These are phyloP conservation scores for Wickerhamomyces sp. DNA, from an alignment of 1,139 yeast species.

Conservation along the genomic window DNA sequence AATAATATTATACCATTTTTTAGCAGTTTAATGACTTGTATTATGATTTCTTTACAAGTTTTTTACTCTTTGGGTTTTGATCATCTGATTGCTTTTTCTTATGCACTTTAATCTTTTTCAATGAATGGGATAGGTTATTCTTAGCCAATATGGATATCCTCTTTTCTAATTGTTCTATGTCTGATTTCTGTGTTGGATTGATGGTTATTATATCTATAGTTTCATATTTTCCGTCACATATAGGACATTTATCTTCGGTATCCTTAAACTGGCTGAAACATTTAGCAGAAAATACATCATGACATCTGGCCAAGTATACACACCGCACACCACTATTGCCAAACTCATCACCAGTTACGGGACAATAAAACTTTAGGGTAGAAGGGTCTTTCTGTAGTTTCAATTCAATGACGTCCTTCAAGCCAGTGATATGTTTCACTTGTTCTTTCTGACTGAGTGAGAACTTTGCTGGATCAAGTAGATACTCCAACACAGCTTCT, in stretches of 20 bases:
- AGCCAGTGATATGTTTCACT: slow-evolving; percentile 40
- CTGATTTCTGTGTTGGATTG: slow-evolving; percentile 31
- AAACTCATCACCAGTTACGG: slow-evolving; percentile 40
- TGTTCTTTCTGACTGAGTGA: slow-evolving; percentile 26
- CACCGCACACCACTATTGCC: slow-evolving; percentile 33
- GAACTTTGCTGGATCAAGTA: slow-evolving; percentile 36
- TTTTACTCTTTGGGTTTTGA: not conserved
- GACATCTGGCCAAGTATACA: slow-evolving; percentile 49
- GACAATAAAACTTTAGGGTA: slow-evolving; percentile 44
- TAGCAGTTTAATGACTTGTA: not conserved
- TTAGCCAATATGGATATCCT: slow-evolving; percentile 34
- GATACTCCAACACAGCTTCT: slow-evolving; percentile 57
- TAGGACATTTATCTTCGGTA: slow-evolving; percentile 32
- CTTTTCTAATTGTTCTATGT: slow-evolving; percentile 25
- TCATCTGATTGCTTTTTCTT: slow-evolving; percentile 4
- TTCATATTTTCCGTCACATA: slow-evolving; percentile 32
- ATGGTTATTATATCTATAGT: slow-evolving; percentile 33
- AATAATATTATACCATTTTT: not conserved
- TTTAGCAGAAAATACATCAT: slow-evolving; percentile 45
- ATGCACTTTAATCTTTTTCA: slow-evolving; percentile 29
- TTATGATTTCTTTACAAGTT: not conserved
- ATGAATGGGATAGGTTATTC: slow-evolving; percentile 44
- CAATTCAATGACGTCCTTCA: slow-evolving; percentile 50
- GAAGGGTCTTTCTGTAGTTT: slow-evolving; percentile 24
- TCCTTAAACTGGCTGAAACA: slow-evolving; percentile 29